Percentiles rank a stretch among this genome's conserved stretches.
These are phyloP conservation scores for Myxozyma monticola DNA, from an alignment of 805 yeast species.

Conservation along the genomic window DNA sequence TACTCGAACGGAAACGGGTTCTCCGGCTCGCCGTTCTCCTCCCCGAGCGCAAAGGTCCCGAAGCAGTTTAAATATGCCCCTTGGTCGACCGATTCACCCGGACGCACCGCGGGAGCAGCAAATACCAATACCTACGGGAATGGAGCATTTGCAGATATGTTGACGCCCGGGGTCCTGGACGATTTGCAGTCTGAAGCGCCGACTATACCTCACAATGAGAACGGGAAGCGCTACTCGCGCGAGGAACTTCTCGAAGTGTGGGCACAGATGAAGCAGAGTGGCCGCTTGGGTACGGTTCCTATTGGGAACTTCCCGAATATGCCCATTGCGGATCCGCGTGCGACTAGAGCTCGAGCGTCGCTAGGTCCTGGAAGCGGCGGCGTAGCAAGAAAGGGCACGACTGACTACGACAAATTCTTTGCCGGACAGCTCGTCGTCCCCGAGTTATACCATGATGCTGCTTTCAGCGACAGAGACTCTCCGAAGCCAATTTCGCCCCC, in stretches of 20 bases:
- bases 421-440: conserved; percentile 8
- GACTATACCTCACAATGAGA: conserved; percentile 17
- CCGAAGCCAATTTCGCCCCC: too few relatives aligned
- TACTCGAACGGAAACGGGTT: not conserved
- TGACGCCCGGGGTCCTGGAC: too few relatives aligned
- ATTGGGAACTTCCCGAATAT: conserved; percentile 9
- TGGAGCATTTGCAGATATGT: too few relatives aligned
- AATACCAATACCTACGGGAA: not conserved
- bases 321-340: conserved; percentile 3
- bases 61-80: conserved; percentile 10
- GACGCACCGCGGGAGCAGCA: not conserved
- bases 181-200: conserved; percentile 4
- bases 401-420: conserved; percentile 16
- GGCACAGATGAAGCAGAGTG: conserved; percentile 12
- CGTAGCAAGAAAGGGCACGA: conserved; percentile 2
- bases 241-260: conserved; percentile 22
- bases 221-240: conserved; percentile 23
- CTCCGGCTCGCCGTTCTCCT: not conserved
- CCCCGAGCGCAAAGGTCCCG: conserved; percentile 4
- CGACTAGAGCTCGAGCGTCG: conserved; percentile 10
- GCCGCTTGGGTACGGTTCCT: conserved; percentile 1
- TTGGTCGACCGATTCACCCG: conserved; percentile 11
- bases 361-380: conserved; percentile 7
- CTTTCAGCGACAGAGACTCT: too few relatives aligned
- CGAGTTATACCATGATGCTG: conserved; percentile 2